Base-by-base conservation (phyloP, 106 monocot species). In the Platanthera guangdongensis region DNA sequence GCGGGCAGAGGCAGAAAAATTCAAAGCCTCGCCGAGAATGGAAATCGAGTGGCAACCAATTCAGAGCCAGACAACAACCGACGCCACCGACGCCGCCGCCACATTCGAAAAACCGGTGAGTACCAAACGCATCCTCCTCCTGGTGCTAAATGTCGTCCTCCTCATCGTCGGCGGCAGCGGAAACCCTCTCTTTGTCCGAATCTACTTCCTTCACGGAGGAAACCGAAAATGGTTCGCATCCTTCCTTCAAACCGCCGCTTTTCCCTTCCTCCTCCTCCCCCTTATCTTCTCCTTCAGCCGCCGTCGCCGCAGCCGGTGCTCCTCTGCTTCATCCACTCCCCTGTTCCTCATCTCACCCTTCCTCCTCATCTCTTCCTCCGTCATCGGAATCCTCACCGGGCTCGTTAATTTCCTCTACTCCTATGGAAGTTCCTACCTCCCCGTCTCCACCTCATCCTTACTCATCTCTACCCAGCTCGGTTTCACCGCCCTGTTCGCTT, bases 171-270 rank as follows among this genome's bases (percentile, higher is more conserved):
- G 80, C 15, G 28, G 16, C 73, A 52, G 13, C 50, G 73, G 74
- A 53, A 54, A 46, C 28, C 74, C 83, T 2, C 11, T 83, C 22
- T 8, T 78, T 47, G 15, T 68, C 14, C 78, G 78, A 8, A 6
- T 75, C 83, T 83, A 83, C 65, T 78, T 74, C 75, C 13, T 68
- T 9, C 74, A 68, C 48, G 74, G 78, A 67, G 81, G 81, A 19
- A n/a, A 25, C 21, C 21, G 76, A 7, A n/a, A 46, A 8, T 81
- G 81, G 81, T 51, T 81, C 39, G 3, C 76, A 1, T 47, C 52
- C 70, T 19, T 76, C 11, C 32, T 76, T 22, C 64, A 81, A 32
- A 55, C 69, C 30, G 64, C 47, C 69, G 81, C 46, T 50, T 81
- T 68, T 53, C 81, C 78, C 5, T 9, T 53, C n/a, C 65, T 70